Conservation (phyloP, 805 yeast species). For the Kregervanrija pseudodelftensis region DNA sequence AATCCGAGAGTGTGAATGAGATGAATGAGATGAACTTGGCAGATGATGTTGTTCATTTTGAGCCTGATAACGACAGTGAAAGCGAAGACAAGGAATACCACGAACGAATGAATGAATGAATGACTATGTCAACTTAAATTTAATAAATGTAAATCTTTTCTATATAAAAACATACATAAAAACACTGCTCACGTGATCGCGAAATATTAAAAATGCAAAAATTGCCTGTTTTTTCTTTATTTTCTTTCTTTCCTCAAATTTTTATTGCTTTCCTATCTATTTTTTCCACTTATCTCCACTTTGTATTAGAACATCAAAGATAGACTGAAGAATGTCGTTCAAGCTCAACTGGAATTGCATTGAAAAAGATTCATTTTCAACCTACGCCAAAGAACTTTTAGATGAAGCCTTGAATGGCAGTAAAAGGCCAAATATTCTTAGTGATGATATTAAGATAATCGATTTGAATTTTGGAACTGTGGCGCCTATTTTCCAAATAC, state of each 20-base stretch:
- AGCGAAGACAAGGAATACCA: too few relatives aligned
- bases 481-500: constrained; percentile 69
- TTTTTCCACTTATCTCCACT: background rate
- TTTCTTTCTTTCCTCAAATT: background rate
- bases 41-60: too few relatives aligned
- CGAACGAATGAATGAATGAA: too few relatives aligned
- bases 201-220: background rate
- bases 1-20: too few relatives aligned
- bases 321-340: constrained; percentile 51
- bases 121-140: too few relatives aligned
- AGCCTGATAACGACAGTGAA: too few relatives aligned
- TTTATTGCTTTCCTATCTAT: background rate
- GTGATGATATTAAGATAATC: constrained; percentile 59
- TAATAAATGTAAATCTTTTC: too few relatives aligned
- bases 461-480: constrained; percentile 67
- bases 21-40: too few relatives aligned
- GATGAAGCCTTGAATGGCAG: constrained; percentile 72
- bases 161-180: too few relatives aligned
- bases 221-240: background rate
- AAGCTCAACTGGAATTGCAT: constrained; percentile 71
- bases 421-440: constrained; percentile 60
- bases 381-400: constrained; percentile 57
- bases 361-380: constrained; percentile 54
- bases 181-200: background rate
- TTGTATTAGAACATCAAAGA: background rate